phyloP scores from a whole-genome alignment of 495 filamentous ascomycete species.

The Penicillium argentinense region DNA sequence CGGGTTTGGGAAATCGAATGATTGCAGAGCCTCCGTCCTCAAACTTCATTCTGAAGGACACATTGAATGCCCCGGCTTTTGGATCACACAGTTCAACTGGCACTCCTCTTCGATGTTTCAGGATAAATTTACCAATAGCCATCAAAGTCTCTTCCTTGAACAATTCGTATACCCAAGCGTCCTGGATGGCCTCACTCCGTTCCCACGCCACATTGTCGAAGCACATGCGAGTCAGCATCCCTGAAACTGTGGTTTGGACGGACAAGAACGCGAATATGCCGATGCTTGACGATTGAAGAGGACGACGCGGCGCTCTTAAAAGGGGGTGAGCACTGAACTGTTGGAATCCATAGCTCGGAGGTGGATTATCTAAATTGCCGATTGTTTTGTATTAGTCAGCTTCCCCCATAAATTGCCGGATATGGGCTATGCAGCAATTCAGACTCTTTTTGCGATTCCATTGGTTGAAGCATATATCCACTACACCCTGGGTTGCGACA shows the following conservation, averaged over 20 bases:
- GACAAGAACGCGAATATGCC: not conserved
- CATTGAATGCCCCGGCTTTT: conserved; percentile 19
- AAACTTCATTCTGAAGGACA: conserved; percentile 18
- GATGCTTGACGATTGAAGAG: not conserved
- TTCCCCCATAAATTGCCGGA: no score
- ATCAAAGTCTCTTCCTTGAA: conserved; percentile 5
- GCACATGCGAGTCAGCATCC: conserved; percentile 13
- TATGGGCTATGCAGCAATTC: no score
- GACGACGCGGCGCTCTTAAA: not conserved
- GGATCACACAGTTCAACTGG: conserved; percentile 6
- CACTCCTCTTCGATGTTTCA: conserved; percentile 9
- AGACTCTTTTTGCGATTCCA: no score
- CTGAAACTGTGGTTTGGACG: not conserved
- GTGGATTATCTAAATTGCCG: no score
- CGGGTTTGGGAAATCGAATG: conserved; percentile 18
- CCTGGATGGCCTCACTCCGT: conserved; percentile 8
- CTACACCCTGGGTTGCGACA: no score
- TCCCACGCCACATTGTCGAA: conserved; percentile 24
- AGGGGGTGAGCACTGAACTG: not conserved
- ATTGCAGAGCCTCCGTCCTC: conserved; percentile 16
- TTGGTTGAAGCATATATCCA: no score
- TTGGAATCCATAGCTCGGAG: no score
- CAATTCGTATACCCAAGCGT: conserved; percentile 13
- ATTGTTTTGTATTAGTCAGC: no score
- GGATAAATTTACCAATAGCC: conserved; percentile 14